Evolutionary conservation across 306 rosid genomes (phyloP).

Genomic region (Crotalaria pallida): DNA sequence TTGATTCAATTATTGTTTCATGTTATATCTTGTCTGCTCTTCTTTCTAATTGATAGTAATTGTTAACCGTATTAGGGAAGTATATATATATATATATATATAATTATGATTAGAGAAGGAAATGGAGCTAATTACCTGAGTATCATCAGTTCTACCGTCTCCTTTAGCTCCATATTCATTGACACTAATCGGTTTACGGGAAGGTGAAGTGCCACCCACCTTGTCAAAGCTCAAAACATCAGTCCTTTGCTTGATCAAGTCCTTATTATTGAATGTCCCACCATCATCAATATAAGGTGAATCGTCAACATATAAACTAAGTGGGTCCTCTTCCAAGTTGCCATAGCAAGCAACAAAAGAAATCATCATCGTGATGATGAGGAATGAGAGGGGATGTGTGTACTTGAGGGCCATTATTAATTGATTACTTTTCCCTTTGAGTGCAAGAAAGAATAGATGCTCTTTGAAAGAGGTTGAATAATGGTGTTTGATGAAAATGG

Average conservation of each 20-base stretch:
- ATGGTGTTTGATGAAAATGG: not conserved
- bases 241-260: conserved; percentile 25
- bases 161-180: conserved; percentile 59
- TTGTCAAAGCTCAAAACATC: conserved; percentile 15
- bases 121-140: too few species aligned
- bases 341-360: conserved; percentile 21
- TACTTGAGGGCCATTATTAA: conserved; percentile 21
- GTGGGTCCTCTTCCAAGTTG: conserved; percentile 23
- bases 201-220: conserved; percentile 7
- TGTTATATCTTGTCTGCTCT: too few species aligned
- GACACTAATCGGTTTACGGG: conserved; percentile 30
- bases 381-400: not conserved
- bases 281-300: conserved; percentile 26
- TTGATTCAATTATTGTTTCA: too few species aligned
- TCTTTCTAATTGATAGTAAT: too few species aligned
- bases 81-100: too few species aligned
- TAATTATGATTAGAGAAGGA: too few species aligned
- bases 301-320: conserved; percentile 12
- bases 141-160: conserved; percentile 49
- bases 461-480: not conserved
- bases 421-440: not conserved
- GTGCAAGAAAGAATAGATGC: not conserved
- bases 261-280: conserved; percentile 11
- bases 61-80: too few species aligned
- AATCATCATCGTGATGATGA: conserved; percentile 6